These are phyloP conservation scores for Bipolaris cookei DNA, from an alignment of 2,329 filamentous ascomycete genomes.

Conservation along the genomic window DNA sequence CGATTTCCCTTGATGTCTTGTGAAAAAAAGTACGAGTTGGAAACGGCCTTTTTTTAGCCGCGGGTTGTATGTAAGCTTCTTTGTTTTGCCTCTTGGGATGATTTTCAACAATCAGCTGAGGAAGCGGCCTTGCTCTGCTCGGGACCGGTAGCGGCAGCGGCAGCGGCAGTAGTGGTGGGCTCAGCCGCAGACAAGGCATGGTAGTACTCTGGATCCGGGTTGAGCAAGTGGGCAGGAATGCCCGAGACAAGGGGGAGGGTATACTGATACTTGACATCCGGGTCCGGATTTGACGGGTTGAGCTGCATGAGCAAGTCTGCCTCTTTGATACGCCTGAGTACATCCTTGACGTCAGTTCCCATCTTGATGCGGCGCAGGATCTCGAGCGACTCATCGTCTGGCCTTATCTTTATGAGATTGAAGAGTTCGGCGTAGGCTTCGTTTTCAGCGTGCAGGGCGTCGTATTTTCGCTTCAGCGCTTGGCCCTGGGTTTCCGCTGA, in stretches of 20 bases:
- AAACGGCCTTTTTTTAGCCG: too few relatives aligned
- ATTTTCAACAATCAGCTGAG: too few relatives aligned
- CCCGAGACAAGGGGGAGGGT: neutral
- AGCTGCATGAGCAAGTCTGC: slow-evolving; percentile 24
- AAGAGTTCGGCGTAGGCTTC: slow-evolving; percentile 22
- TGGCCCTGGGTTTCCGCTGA: slow-evolving; percentile 14
- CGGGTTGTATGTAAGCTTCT: too few relatives aligned
- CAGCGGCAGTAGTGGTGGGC: neutral
- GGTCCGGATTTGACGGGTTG: slow-evolving; percentile 13
- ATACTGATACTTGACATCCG: slow-evolving; percentile 7
- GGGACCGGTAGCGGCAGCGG: too few relatives aligned
- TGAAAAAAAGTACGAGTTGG: too few relatives aligned
- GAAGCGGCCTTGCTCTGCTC: too few relatives aligned
- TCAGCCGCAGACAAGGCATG: neutral
- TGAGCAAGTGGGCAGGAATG: neutral
- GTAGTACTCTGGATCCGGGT: neutral
- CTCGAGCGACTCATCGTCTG: slow-evolving; percentile 18
- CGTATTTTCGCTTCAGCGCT: slow-evolving; percentile 22
- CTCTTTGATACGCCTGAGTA: slow-evolving; percentile 22
- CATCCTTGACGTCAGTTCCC: slow-evolving; percentile 16
- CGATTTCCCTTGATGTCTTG: too few relatives aligned
- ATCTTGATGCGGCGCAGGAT: slow-evolving; percentile 23
- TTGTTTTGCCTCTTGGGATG: too few relatives aligned
- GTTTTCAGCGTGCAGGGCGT: slow-evolving; percentile 16
- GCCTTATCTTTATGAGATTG: slow-evolving; percentile 13